Evolutionary conservation across 371 early-diverging fungal species (phyloP), one percentile per base, ranked within the genome.

Genomic region (Dinochytrium kinnereticum): DNA sequence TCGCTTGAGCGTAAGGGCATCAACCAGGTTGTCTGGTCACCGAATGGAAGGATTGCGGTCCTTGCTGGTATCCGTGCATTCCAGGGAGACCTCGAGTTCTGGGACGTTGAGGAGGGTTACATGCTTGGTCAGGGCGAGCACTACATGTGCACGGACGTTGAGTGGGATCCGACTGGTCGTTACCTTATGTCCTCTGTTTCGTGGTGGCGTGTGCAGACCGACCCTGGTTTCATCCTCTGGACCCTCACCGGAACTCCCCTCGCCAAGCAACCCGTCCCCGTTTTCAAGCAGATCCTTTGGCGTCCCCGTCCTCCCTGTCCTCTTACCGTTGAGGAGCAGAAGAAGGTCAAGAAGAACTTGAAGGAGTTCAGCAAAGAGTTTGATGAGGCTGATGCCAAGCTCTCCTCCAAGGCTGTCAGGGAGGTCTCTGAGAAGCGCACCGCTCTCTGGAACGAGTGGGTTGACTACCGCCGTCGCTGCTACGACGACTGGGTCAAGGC

Each of bases 81-180:
- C 72, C 85, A 91, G 55, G 93, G 90, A 77, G 94, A 94, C 59
- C 83, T 98, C 59, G 95, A 98, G 81, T 98, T 98, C 86, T 95
- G 91, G 84, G 98, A 98, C 87, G 80, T 90, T 39, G 96, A 97
- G 67, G 94, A 94, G 65, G 88, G 92, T 65, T 86, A 89, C 65
- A 76, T 92, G 71, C 78, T 96, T 78, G 85, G 86, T 53, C 82
- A 91, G 10, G 84, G 80, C 59, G 98, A 96, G 81, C 98, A 98
- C 82, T 97, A 94, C 82, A 93, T 92, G 81, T 91, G 93, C 64
- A 95, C 96, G 31, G 96, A 97, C 78, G 88, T 96, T 64, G 96
- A 95, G 80, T 98, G 98, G 98, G 98, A 98, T 80, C 98, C 99
- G 24, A 95, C 96, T 15, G 99, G 99, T 75, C 92, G 99, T 69